Evolutionary conservation across 2,329 filamentous ascomycete genomes (phyloP), one percentile per base, ranked within the genome.

Genomic region (Colletotrichum sp.): DNA sequence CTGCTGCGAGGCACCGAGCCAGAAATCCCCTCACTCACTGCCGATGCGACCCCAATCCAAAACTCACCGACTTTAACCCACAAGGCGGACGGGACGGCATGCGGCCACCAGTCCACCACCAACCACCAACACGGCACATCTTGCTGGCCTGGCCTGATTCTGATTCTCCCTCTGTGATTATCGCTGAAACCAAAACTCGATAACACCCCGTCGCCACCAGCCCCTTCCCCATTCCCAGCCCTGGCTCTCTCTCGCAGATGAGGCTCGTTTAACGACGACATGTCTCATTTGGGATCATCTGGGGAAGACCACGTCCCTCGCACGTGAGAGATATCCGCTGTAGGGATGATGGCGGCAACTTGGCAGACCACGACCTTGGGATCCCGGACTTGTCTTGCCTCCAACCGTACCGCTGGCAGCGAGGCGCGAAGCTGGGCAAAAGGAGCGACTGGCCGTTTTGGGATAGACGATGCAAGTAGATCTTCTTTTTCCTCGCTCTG

Each of bases 11-110:
- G 44, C 44, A 21, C n/a, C 44, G 44, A 52, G 44, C 66, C 66
- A 65, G 62, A 28, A 57, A 68, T 68, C 44, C 49, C 39, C 65
- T 68, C 65, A 68, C 21, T 55, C 52, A 75, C 52, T 72, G 55
- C 63, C 69, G 69, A 75, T 68, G 69, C 36, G 62, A 75, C 55
- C 36, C 72, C 34, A 63, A 67, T 75, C 63, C 69, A 72, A 72
- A 72, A 75, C 72, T 75, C 72, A 75, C 72, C 72, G 72, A 72
- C 72, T 63, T 52, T 70, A 72, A 57, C 64, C 72, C 52, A 68
- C 72, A 71, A 75, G 57, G 55, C 63, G 15, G 49, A 67, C 64
- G 24, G 39, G 13, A 34, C n/a, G 34, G 32, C 34, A 64, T 52
- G n/a, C 44, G n/a, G 44, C 44, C 44, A 52, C 44, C 60, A 36